Percentiles rank a stretch among this genome's conserved stretches.
Evolutionary conservation across 192 early-diverging fungal species (phyloP).

Genomic region (Umbelopsis ramanniana): DNA sequence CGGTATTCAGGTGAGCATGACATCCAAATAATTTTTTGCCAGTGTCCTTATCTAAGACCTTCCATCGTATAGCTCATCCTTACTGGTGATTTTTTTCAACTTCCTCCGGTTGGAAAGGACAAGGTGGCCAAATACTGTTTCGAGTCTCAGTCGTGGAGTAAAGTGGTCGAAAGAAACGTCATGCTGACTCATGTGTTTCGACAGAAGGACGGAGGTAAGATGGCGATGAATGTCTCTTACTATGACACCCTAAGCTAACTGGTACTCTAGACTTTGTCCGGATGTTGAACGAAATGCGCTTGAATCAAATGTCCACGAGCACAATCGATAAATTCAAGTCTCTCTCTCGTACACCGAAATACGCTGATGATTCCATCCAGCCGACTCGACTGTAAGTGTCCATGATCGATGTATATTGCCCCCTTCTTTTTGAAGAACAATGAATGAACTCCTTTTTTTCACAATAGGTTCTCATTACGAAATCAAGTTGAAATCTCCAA

Average conservation of each 20-base stretch:
- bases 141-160: constrained; percentile 62
- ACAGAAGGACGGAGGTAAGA: constrained; percentile 72
- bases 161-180: constrained; percentile 55
- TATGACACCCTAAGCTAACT: neutral
- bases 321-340: constrained; percentile 53
- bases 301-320: constrained; percentile 65
- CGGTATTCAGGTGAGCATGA: constrained; percentile 66
- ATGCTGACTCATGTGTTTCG: constrained; percentile 82
- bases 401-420: neutral
- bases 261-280: constrained; percentile 62
- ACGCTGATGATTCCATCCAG: constrained; percentile 59
- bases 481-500: constrained; percentile 81
- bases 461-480: constrained; percentile 60
- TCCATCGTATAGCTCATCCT: constrained; percentile 43
- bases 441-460: neutral
- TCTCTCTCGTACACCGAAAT: constrained; percentile 55
- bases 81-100: constrained; percentile 84
- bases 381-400: constrained; percentile 72
- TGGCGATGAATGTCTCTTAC: neutral
- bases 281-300: constrained; percentile 86
- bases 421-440: neutral
- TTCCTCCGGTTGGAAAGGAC: constrained; percentile 69
- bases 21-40: neutral
- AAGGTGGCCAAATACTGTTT: constrained; percentile 64
- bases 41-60: neutral